Evolutionary conservation across 129 eudicot species (phyloP), one percentile per base, ranked within the genome.

Genomic region (Dittrichia graveolens): DNA sequence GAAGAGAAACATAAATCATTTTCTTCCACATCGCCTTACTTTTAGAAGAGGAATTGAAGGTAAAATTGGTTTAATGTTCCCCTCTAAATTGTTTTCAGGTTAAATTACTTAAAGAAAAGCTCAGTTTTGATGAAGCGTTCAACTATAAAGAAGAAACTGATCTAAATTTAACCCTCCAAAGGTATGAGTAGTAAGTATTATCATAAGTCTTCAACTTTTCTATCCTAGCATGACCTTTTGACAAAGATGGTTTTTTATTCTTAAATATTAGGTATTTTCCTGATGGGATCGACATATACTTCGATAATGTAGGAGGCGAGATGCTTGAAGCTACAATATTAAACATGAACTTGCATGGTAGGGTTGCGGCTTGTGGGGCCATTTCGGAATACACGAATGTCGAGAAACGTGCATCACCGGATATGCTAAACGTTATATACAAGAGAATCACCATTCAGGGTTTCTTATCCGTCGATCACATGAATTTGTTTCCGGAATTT

Each of bases 81-180:
- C 11, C 11, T 47, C 13, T 5, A 0, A 14, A 9, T 47, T 47
- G n/a, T 47, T 47, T 65, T 39, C 42, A 90, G 96, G 96, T 87
- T 7, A 74, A 80, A 11, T 65, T 91, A 74, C 87, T 91, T 14
- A 87, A 87, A 52, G 83, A 81, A 55, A 73, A 83, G 80, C 90
- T 90, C 19, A 94, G 91, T 13, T 90, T 90, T 67, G 95, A 91
- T 18, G 95, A 88, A 9, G 97, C 91, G 39, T 91, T 91, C 80
- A 91, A 91, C 69, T 91, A 91, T 67, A 91, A 83, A 75, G 89
- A 91, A 59, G 97, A 83, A 52, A 40, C 78, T 2, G 86, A 83
- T 73, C 83, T 87, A 10, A 80, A 83, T 53, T 66, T 77, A 47
- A 76, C 91, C 54, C 87, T 91, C 9, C 69, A 83, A 49, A 87